Evolutionary conservation across 345 rosid species (phyloP).

Genomic region (Melaleuca quinquenervia): DNA sequence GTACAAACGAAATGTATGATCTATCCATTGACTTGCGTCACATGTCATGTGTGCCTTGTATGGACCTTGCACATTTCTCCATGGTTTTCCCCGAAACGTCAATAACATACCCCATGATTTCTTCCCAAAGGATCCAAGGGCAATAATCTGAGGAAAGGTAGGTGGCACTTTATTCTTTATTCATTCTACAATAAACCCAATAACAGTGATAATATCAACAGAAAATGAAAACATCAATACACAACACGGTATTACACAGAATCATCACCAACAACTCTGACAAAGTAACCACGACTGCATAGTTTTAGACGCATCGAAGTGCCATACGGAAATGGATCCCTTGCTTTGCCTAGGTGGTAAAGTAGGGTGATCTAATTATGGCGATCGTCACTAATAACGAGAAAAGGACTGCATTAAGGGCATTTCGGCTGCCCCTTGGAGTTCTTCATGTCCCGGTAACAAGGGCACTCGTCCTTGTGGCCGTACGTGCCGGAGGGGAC

Average conservation of each 20-base stretch:
- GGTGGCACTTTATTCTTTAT: background rate
- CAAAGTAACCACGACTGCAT: background rate
- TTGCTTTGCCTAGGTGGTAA: too few species aligned
- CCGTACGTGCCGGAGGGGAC: slow-evolving; percentile 83
- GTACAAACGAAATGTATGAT: background rate
- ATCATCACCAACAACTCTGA: background rate
- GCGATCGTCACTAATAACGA: background rate
- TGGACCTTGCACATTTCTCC: background rate
- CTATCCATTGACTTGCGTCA: background rate
- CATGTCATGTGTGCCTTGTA: background rate
- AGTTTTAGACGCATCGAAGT: background rate
- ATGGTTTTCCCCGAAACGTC: background rate
- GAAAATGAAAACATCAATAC: background rate
- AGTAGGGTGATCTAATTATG: too few species aligned
- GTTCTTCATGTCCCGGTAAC: slow-evolving; percentile 49
- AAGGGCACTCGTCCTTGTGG: slow-evolving; percentile 56
- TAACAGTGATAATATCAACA: background rate
- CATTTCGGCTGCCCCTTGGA: slow-evolving; percentile 49
- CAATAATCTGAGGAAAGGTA: background rate
- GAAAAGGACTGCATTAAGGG: slow-evolving; percentile 21
- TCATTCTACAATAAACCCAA: background rate
- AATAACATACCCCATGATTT: background rate
- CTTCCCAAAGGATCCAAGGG: background rate
- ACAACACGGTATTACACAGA: background rate
- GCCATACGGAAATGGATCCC: too few species aligned